Base-by-base conservation (phyloP, 2,329 filamentous ascomycete species). In the Allantophomopsis cytisporea region DNA sequence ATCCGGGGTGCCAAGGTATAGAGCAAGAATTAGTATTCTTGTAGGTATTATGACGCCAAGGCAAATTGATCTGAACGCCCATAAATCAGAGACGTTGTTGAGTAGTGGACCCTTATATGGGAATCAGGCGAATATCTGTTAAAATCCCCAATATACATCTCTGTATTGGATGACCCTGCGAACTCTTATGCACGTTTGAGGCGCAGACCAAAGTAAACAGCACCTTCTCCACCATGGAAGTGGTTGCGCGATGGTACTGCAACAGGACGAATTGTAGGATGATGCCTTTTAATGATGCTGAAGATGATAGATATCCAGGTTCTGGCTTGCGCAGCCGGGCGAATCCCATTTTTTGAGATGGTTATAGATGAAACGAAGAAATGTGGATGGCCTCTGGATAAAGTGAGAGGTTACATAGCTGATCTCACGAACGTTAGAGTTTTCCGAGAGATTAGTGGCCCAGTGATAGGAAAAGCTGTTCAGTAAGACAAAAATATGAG, bases 351-450 rank as follows among this genome's bases (percentile, higher is more conserved):
- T 11, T 21, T 39, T 14, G 37, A 39, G 17, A 39, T 20, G 18
- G 4, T 28, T 32, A 12, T 14, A 12, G 13, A 12, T 34, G 32
- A 14, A 6, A 8, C 7, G 3, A 8, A 28, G 4, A 28, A 10
- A 28, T 10, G 3, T 11, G 32, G 32, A 15, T 15, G 5, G 5
- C 32, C 32, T 3, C 12, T 34, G 32, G 3, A 13, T 13, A 34
- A 13, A 34, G 16, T 18, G 12, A 30, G 37, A 1, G 16, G 14
- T 7, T 14, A 17, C 2, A 16, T 39, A 20, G 37, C 37, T 10
- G 37, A 39, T 34, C 37, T 39, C 31, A 30, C 15, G 11, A 39
- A 39, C 31, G n/a, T 33, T 7, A 28, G 37, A n/a, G 14, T 39
- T 20, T 39, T 39, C 8, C 11, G 34, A 20, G 15, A 39, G 31